phyloP scores from a whole-genome alignment of 1,139 yeast genomes.

The Yamadazyma conglobata region DNA sequence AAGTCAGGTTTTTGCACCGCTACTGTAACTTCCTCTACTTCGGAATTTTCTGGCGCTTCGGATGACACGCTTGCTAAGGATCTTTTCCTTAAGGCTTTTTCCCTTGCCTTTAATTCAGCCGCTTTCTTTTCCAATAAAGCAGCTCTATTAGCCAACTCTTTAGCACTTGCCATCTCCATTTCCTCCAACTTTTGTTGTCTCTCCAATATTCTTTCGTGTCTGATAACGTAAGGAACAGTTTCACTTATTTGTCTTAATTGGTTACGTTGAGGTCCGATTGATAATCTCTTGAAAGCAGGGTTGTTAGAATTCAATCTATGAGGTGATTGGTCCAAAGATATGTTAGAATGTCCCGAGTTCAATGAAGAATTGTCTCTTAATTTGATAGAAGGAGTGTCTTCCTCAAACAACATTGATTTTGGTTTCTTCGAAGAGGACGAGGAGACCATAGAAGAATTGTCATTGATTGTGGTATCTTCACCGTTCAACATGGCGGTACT shows the following conservation, averaged over 20 bases:
- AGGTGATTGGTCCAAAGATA: constrained; percentile 22
- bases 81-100: constrained; percentile 46
- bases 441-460: constrained; percentile 23
- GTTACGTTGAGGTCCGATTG: constrained; percentile 59
- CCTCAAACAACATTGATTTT: constrained; percentile 37
- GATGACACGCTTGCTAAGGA: no score
- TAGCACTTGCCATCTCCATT: constrained; percentile 72
- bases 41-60: no score
- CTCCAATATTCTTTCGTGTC: constrained; percentile 70
- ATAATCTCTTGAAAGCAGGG: constrained; percentile 52
- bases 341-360: constrained; percentile 30
- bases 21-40: constrained; percentile 6
- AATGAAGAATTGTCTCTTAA: constrained; percentile 26
- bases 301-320: constrained; percentile 34
- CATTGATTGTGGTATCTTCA: constrained; percentile 16
- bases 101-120: constrained; percentile 66
- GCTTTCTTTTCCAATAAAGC: constrained; percentile 76
- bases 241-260: constrained; percentile 75
- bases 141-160: constrained; percentile 67
- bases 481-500: constrained; percentile 9
- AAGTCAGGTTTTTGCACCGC: constrained; percentile 1
- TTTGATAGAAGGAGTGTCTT: constrained; percentile 27
- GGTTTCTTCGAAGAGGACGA: constrained; percentile 23
- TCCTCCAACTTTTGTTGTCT: constrained; percentile 78
- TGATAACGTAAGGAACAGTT: constrained; percentile 74